These are phyloP conservation scores for Sporothrix humicola DNA, from an alignment of 2,329 filamentous ascomycete species.

Conservation along the genomic window DNA sequence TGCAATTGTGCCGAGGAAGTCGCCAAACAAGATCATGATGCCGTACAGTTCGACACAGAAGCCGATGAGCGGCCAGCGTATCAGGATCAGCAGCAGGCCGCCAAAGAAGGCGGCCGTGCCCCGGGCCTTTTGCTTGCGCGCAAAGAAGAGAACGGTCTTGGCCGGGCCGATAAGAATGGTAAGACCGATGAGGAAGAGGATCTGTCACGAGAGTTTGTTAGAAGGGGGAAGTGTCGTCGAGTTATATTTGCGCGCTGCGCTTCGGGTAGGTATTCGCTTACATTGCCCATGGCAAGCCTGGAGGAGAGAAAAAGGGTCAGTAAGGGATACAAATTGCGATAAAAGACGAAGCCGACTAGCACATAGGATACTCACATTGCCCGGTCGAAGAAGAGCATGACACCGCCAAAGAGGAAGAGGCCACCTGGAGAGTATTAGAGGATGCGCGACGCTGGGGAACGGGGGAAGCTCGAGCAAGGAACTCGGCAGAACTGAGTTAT, in stretches of 20 bases:
- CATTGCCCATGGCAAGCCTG: constrained; percentile 97
- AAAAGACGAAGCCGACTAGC: too few relatives aligned
- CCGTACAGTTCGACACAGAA: constrained; percentile 93
- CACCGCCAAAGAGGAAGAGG: constrained; percentile 92
- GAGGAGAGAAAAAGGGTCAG: constrained; percentile 19
- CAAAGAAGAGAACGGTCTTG: constrained; percentile 94
- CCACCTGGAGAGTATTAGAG: constrained; percentile 64
- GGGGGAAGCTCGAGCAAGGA: background rate
- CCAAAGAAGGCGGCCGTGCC: constrained; percentile 86
- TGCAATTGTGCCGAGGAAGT: constrained; percentile 92
- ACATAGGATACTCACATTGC: too few relatives aligned
- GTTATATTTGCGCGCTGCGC: background rate
- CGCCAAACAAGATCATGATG: constrained; percentile 90
- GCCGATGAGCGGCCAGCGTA: constrained; percentile 89
- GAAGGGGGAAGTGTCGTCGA: background rate
- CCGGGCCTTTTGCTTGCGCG: constrained; percentile 87
- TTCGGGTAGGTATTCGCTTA: constrained; percentile 49
- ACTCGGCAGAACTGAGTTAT: too few relatives aligned
- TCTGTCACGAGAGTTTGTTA: constrained; percentile 58
- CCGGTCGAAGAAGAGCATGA: constrained; percentile 96
- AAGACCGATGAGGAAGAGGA: constrained; percentile 96
- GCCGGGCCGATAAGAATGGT: constrained; percentile 92
- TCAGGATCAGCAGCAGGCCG: constrained; percentile 82
- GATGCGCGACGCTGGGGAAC: too few relatives aligned
- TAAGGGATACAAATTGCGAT: too few relatives aligned